Evolutionary conservation across 768 basidiomycete genomes (phyloP).

Genomic region (Lactarius hengduanensis): DNA sequence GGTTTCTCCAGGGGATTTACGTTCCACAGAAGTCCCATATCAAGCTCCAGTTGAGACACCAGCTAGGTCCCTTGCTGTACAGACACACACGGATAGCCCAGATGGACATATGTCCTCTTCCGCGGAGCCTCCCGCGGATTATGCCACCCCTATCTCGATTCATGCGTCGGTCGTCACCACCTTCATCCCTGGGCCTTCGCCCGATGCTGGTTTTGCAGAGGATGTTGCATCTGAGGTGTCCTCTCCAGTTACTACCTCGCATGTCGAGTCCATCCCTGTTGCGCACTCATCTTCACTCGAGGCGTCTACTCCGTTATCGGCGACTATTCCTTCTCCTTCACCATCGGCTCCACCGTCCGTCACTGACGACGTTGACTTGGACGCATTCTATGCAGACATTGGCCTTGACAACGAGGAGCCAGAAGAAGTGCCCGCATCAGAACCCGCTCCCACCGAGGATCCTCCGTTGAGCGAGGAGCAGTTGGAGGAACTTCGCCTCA

Average conservation of each 20-base stretch:
- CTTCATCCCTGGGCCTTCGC: neutral
- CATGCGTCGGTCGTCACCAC: neutral
- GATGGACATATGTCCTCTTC: neutral
- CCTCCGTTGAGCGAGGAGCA: conserved; percentile 34
- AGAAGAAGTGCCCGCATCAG: neutral
- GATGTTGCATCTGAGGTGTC: neutral
- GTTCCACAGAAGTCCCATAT: conserved; percentile 1
- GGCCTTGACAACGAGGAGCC: conserved; percentile 38
- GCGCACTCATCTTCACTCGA: conserved; percentile 18
- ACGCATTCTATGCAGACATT: conserved; percentile 44
- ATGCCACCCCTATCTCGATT: neutral
- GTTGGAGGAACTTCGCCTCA: conserved; percentile 36
- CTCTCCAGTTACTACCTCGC: neutral
- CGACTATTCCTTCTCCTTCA: conserved; percentile 16
- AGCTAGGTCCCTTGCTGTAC: neutral
- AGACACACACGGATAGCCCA: conserved; percentile 1
- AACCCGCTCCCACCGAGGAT: conserved; percentile 7
- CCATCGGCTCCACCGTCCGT: conserved; percentile 24
- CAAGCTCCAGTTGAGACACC: neutral
- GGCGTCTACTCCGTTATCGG: conserved; percentile 10
- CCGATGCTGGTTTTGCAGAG: neutral
- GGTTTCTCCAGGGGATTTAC: conserved; percentile 12
- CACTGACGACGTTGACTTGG: conserved; percentile 40
- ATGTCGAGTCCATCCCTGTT: neutral
- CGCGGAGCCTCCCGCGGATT: neutral